Base-by-base conservation (phyloP, 169 alveolate species). In the Plasmodium knowlesi region DNA sequence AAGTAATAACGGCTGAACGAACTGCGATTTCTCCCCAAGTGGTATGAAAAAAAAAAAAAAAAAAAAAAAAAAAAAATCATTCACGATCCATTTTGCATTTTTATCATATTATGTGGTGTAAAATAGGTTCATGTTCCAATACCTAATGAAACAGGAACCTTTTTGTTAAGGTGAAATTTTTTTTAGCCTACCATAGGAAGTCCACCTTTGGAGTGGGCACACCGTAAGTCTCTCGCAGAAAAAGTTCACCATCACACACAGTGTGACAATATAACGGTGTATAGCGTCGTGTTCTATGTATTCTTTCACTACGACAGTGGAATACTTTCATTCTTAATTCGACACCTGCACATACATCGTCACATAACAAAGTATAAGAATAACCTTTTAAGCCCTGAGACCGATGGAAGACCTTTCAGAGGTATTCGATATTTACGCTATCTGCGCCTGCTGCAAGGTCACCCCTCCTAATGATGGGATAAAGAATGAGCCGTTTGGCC, bases 381-480 rank as follows among this genome's bases (percentile, higher is more conserved):
- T 50, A 50, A 50, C 61, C 61, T 2, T 10, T 50, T 14, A 50
- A 50, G 16, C n/a, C 37, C 30, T 78, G 25, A 61, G 14, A 34
- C 19, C 34, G 10, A 85, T 85, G 93, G 73, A 74, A 41, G 85
- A 85, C 19, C 28, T 85, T 14, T 39, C 85, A 6, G 85, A 79
- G n/a, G 6, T 81, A 46, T 90, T 81, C 82, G 95, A 90, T 34
- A 90, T 90, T 67, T 81, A 79, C 57, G 95, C 92, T 28, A 90
- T 90, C 16, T 90, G 95, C 28, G 95, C 92, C 5, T 79, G 95
- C 57, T 90, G 95, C 74, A 90, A 90, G 78, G 90, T 79, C 16
- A n/a, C 34, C 53, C 82, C 73, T 25, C 1, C 46, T 14, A 30
- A 14, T 54, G 94, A 88, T 34, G 50, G 28, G 25, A 84, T 57